Evolutionary conservation across 345 rosid genomes (phyloP).

Genomic region (Salix caprea): DNA sequence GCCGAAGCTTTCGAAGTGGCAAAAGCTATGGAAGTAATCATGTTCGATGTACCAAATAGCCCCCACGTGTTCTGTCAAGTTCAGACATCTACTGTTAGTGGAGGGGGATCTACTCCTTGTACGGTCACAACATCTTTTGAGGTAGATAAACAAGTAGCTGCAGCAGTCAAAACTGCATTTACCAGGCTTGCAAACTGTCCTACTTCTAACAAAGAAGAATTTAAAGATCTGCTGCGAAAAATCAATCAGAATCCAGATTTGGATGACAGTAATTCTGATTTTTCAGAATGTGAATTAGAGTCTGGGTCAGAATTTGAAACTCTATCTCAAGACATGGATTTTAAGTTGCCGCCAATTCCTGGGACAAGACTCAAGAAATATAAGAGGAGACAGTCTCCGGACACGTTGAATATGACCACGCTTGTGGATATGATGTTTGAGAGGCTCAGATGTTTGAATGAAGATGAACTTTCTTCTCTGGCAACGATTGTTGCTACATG

Average conservation of each 20-base stretch:
- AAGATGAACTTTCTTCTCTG: constrained; percentile 85
- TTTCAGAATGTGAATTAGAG: constrained; percentile 55
- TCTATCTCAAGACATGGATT: constrained; percentile 22
- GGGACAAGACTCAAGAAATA: constrained; percentile 41
- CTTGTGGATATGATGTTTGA: constrained; percentile 72
- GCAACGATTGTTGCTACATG: constrained; percentile 91
- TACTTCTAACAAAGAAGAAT: constrained; percentile 59
- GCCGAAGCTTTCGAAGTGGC: constrained; percentile 89
- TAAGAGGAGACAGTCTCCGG: constrained; percentile 59
- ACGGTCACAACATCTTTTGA: constrained; percentile 81
- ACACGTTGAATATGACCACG: constrained; percentile 44
- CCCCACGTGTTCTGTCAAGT: constrained; percentile 48
- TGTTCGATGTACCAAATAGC: constrained; percentile 70
- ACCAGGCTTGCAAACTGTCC: constrained; percentile 53
- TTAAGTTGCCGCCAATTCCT: constrained; percentile 27
- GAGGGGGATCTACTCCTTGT: constrained; percentile 59
- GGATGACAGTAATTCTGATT: constrained; percentile 36
- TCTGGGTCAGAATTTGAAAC: constrained; percentile 47
- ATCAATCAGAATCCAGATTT: constrained; percentile 71
- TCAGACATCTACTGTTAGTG: constrained; percentile 44
- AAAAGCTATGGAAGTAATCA: constrained; percentile 73
- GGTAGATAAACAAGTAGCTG: constrained; percentile 90
- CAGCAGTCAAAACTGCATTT: constrained; percentile 81
- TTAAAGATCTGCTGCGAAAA: constrained; percentile 61
- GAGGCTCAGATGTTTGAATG: constrained; percentile 74